phyloP scores from a whole-genome alignment of 2,329 filamentous ascomycete species.

The Diplodia intermedia region DNA sequence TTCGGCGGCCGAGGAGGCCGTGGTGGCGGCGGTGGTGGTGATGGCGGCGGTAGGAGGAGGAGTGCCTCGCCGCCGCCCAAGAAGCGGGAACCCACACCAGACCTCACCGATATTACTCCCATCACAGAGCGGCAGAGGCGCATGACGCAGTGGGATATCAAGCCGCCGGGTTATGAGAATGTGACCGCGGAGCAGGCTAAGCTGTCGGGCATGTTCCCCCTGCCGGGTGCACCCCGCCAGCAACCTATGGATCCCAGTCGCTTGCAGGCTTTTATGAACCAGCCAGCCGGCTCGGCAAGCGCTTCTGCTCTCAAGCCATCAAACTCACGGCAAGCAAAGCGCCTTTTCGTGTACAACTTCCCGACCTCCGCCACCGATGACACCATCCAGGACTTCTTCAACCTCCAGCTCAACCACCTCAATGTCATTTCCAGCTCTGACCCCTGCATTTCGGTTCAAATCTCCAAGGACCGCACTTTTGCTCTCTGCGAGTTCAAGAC shows the following conservation, averaged over 20 bases:
- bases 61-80: slow-evolving; percentile 81
- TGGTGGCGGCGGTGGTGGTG: slow-evolving; percentile 57
- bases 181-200: slow-evolving; percentile 99
- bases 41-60: slow-evolving; percentile 66
- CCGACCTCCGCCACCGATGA: slow-evolving; percentile 78
- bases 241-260: slow-evolving; percentile 95
- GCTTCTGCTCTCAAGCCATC: slow-evolving; percentile 87
- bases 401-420: slow-evolving; percentile 93
- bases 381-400: slow-evolving; percentile 82
- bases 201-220: slow-evolving; percentile 97
- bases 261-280: slow-evolving; percentile 94
- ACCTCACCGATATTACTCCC: slow-evolving; percentile 84
- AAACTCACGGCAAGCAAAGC: slow-evolving; percentile 92
- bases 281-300: slow-evolving; percentile 73
- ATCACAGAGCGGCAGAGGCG: slow-evolving; percentile 87
- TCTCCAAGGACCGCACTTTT: slow-evolving; percentile 80
- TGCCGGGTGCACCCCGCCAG: slow-evolving; percentile 92
- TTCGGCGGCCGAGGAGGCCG: slow-evolving; percentile 54
- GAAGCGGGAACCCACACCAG: slow-evolving; percentile 94
- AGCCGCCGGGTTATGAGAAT: slow-evolving; percentile 96
- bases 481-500: slow-evolving; percentile 91
- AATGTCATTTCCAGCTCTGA: slow-evolving; percentile 87
- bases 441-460: slow-evolving; percentile 82
- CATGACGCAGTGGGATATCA: slow-evolving; percentile 99
- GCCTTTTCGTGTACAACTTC: slow-evolving; percentile 86